These are phyloP conservation scores for Aspergillus uvarum DNA, from an alignment of 2,329 filamentous ascomycete genomes.

Conservation along the genomic window DNA sequence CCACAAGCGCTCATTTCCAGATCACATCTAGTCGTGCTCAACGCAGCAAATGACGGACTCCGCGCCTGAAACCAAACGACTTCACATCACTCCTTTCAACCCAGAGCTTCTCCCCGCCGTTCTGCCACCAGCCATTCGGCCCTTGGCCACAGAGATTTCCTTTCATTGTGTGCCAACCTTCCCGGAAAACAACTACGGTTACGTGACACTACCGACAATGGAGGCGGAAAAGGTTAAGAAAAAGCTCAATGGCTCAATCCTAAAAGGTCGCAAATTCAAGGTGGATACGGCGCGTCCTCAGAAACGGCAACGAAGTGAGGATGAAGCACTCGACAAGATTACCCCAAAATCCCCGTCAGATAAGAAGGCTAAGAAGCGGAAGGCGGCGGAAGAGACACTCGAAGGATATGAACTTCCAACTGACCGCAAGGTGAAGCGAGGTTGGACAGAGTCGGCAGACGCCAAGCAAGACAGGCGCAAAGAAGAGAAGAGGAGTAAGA, in stretches of 20 bases:
- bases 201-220: conserved; percentile 73
- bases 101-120: conserved; percentile 70
- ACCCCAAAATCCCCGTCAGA: conserved; percentile 25
- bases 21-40: not conserved
- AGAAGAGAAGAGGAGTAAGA: conserved; percentile 50
- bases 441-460: conserved; percentile 72
- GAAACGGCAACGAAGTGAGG: conserved; percentile 48
- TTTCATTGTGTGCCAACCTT: conserved; percentile 84
- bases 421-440: conserved; percentile 78
- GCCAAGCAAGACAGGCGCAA: conserved; percentile 45
- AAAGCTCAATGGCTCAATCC: conserved; percentile 81
- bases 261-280: conserved; percentile 81
- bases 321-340: conserved; percentile 32
- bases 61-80: conserved; percentile 47
- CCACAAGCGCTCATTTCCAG: not conserved
- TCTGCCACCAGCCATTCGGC: conserved; percentile 65
- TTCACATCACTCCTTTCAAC: conserved; percentile 88
- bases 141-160: conserved; percentile 75
- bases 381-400: conserved; percentile 55
- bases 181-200: conserved; percentile 87
- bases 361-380: conserved; percentile 46
- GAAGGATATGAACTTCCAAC: conserved; percentile 70
- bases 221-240: conserved; percentile 90
- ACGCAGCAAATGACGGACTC: conserved; percentile 22
- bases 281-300: conserved; percentile 76